These are phyloP conservation scores for Leccinum arenicola DNA, from an alignment of 768 basidiomycete genomes.

Conservation along the genomic window DNA sequence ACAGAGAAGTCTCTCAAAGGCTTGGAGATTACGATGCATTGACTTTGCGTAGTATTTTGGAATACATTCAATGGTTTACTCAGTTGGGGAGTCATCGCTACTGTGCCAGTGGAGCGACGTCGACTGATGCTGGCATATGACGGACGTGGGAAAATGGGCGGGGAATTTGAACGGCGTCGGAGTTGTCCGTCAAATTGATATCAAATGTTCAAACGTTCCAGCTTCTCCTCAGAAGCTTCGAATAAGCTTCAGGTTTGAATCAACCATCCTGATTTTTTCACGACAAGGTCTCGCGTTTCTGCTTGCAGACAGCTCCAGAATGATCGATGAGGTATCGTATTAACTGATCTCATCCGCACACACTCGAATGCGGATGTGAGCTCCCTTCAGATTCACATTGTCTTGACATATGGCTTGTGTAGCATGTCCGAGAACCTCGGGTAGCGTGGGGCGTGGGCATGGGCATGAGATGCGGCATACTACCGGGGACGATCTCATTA, in stretches of 20 bases:
- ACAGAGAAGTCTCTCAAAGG: not conserved
- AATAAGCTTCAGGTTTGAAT: not conserved
- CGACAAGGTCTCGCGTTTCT: not conserved
- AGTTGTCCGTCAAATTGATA: too few relatives aligned
- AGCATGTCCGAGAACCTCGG: not conserved
- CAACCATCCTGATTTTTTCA: not conserved
- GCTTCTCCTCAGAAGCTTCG: not conserved
- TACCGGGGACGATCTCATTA: not conserved
- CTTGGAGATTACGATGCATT: not conserved
- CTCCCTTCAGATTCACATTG: too few relatives aligned
- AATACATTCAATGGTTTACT: not conserved
- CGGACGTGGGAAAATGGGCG: not conserved
- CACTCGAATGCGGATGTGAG: not conserved
- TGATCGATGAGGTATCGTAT: not conserved
- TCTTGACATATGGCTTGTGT: too few relatives aligned
- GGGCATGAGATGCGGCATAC: not conserved
- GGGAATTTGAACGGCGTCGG: too few relatives aligned
- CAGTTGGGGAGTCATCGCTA: not conserved
- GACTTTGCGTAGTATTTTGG: not conserved
- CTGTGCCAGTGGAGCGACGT: too few relatives aligned
- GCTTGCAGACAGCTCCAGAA: not conserved
- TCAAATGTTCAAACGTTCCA: not conserved
- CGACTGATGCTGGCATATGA: too few relatives aligned
- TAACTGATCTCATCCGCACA: not conserved
- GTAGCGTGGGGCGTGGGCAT: not conserved